Evolutionary conservation across 2,329 filamentous ascomycete species (phyloP).

Genomic region (Eutypa lata): DNA sequence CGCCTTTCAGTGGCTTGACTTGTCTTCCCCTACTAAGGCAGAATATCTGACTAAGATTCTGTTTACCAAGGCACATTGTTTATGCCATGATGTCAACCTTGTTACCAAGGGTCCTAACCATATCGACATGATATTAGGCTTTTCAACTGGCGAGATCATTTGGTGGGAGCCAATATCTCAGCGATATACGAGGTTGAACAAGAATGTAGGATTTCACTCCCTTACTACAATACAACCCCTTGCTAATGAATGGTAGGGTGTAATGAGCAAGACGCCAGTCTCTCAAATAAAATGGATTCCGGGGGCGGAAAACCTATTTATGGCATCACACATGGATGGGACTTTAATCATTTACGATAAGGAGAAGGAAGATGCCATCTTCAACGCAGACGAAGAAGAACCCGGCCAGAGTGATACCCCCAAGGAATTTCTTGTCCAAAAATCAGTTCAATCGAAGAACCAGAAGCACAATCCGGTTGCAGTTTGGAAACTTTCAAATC

Average conservation of each 20-base stretch:
- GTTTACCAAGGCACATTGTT: conserved; percentile 92
- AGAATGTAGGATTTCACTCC: conserved; percentile 65
- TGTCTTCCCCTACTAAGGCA: conserved; percentile 73
- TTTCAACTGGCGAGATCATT: conserved; percentile 93
- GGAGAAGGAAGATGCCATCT: conserved; percentile 70
- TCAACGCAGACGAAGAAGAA: conserved; percentile 31
- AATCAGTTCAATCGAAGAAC: conserved; percentile 90
- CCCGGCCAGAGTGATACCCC: conserved; percentile 34
- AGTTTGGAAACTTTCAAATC: conserved; percentile 88
- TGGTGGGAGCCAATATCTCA: conserved; percentile 98
- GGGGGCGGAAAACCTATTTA: conserved; percentile 86
- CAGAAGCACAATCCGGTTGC: conserved; percentile 92
- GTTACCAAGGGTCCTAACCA: conserved; percentile 76
- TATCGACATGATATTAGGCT: conserved; percentile 90
- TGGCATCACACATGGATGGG: conserved; percentile 90
- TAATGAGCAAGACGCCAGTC: conserved; percentile 82
- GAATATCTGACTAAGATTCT: conserved; percentile 94
- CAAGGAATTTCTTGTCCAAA: conserved; percentile 67
- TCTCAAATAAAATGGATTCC: conserved; percentile 91
- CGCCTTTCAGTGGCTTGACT: conserved; percentile 92
- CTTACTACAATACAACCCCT: neutral
- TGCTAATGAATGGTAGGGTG: conserved; percentile 52
- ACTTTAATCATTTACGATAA: conserved; percentile 94
- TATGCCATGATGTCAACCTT: conserved; percentile 90
- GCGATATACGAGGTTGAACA: conserved; percentile 92